Base-by-base conservation (phyloP, 257 asterid genomes). In the Perilla frutescens region DNA sequence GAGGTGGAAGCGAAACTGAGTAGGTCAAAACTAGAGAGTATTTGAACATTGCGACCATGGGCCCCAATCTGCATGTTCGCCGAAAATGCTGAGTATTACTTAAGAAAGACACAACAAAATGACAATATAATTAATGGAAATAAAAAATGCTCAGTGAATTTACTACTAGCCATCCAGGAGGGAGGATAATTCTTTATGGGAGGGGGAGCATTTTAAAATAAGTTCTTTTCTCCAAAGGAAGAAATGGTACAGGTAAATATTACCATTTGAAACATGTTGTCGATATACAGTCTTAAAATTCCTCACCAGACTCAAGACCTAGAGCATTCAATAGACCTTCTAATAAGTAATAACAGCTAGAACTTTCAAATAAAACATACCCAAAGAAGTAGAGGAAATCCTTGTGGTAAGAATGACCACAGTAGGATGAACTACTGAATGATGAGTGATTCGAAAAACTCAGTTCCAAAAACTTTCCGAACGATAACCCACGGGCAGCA, bases 311-410 rank as follows among this genome's bases (percentile, higher is more conserved):
- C 36, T 12, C 10, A 68, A 71, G 49, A 37, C 11, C 39, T 15
- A 45, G 45, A 11, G 41, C 10, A 2, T 11, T 54, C 39, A 48
- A 4, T 43, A 49, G 64, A 74, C 56, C 36, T 40, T 26, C 39
- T 37, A 55, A 59, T 34, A 29, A 8, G 32, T 36, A 43, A 47
- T 47, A 13, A 47, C 40, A 69, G 53, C 29, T 31, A 9, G 51
- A 53, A 20, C 4, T 62, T 49, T 56, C 31, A 76, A 47, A 61
- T 29, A 55, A 65, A 58, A 60, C 89, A 55, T 91, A 94, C 98
- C 97, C 98, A 54, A 94, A 94, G 84, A 94, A 94, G 83, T 85
- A 82, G 74, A 91, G 89, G 85, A 88, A 94, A 85, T 94, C 98
- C 76, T 81, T 87, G 61, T 90, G 93, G 83, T 91, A 89, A 62